Evolutionary conservation across 176 grass and related monocot species (phyloP), one percentile per base, ranked within the genome.

Genomic region (Saccharum spontaneum): DNA sequence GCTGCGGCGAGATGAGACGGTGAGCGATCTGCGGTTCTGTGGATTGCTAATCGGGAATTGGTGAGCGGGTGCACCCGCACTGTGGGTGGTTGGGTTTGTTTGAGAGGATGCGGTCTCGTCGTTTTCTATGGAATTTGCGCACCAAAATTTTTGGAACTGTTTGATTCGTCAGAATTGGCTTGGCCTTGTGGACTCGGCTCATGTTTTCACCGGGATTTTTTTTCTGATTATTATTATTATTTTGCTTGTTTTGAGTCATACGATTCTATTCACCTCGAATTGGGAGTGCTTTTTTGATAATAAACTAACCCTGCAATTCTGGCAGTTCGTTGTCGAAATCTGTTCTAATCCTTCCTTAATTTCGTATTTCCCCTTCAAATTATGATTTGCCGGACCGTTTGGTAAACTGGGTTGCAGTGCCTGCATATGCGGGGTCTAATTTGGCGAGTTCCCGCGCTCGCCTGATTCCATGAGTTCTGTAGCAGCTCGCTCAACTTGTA

Each of bases 21-120:
- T 91, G 81, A 87, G 89, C 84, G 81, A 77, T 91, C 82, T 76
- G 44, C 14, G 52, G 54, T 33, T 62, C 57, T 55, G 76, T 40
- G 76, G 48, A 65, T 34, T 63, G 76, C 23, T 71, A 80, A 5
- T 52, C 40, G 50, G 69, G 70, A 74, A 49, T 87, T 49, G 38
- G 75, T 66, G 73, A 75, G 79, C 62, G 40, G 40, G 61, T 87
- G 79, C 46, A 69, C 26, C 16, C 34, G 24, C 70, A 28, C 44
- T 78, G n/a, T 6, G 24, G 72, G 80, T 80, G 48, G 81, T 63
- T 84, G 76, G 61, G 55, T 70, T 75, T 70, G 76, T 80, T 87
- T 30, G 40, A 72, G 85, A 16, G 20, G 62, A 22, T 8, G 62
- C 3, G 31, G 39, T 76, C 22, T n/a, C 7, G 15, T 10, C 45